phyloP scores from a whole-genome alignment of 352 stramenopile species.

The Phytophthora pluvialis region DNA sequence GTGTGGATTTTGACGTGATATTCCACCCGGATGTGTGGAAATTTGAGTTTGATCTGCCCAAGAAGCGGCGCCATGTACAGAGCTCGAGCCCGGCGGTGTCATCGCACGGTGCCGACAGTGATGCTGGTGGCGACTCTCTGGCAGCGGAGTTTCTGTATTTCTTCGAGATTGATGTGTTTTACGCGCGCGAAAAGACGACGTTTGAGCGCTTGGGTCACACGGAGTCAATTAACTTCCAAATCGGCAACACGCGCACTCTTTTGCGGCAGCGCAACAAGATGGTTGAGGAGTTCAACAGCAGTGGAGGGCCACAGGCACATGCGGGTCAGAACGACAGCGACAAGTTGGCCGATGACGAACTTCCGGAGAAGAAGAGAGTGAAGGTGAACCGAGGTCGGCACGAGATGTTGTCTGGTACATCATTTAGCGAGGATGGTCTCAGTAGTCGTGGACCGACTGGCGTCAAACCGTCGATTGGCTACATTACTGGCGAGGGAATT shows the following conservation, averaged over 20 bases:
- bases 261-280: conserved; percentile 85
- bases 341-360: conserved; percentile 52
- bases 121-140: conserved; percentile 42
- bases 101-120: conserved; percentile 20
- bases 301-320: conserved; percentile 37
- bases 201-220: conserved; percentile 72
- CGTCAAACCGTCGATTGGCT: conserved; percentile 19
- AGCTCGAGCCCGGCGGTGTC: conserved; percentile 33
- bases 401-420: conserved; percentile 43
- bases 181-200: conserved; percentile 56
- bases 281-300: conserved; percentile 47
- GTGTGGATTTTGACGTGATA: conserved; percentile 79
- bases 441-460: conserved; percentile 22
- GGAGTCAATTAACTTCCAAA: conserved; percentile 87
- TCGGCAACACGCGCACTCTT: conserved; percentile 86
- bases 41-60: conserved; percentile 89
- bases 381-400: conserved; percentile 56
- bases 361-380: conserved; percentile 87
- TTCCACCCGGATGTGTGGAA: conserved; percentile 92
- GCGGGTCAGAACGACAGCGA: conserved; percentile 49
- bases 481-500: conserved; percentile 47
- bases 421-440: conserved; percentile 42
- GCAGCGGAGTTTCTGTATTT: conserved; percentile 84
- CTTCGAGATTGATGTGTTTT: conserved; percentile 88
- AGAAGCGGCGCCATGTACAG: conserved; percentile 83